Conservation (phyloP, 2,329 filamentous ascomycete genomes). For the Chrysoporthe puriensis region DNA sequence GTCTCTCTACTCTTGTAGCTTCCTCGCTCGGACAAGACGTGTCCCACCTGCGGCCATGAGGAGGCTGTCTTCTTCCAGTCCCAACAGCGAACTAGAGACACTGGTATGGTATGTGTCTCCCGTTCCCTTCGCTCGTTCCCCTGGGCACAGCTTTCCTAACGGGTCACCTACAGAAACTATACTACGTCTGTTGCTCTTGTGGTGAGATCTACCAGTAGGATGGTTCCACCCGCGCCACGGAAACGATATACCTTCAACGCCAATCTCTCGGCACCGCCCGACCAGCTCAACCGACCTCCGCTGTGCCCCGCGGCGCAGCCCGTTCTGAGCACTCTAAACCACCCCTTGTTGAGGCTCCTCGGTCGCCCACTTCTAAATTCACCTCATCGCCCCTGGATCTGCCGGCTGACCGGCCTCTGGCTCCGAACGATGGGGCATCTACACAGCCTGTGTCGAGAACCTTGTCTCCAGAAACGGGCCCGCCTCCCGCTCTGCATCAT, state of each 20-base stretch:
- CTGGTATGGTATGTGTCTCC: conserved; percentile 81
- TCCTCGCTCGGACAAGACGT: conserved; percentile 83
- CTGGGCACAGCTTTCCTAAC: not conserved
- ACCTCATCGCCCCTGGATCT: not conserved
- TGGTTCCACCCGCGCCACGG: not conserved
- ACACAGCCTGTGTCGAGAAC: not conserved
- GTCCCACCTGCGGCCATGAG: conserved; percentile 80
- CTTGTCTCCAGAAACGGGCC: not conserved
- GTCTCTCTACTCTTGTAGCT: conserved; percentile 65
- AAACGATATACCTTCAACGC: not conserved
- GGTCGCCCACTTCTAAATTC: not conserved
- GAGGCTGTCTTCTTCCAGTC: conserved; percentile 99
- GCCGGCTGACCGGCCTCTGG: not conserved
- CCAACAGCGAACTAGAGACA: conserved; percentile 94
- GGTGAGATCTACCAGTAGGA: conserved; percentile 77
- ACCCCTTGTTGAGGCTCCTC: not conserved
- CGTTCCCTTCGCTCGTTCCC: not conserved
- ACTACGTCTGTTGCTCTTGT: conserved; percentile 93
- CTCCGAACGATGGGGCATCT: not conserved
- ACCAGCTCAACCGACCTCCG: not conserved
- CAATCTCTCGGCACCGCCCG: not conserved
- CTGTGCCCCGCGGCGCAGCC: not conserved
- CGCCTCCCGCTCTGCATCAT: not conserved
- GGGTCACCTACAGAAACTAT: conserved; percentile 68
- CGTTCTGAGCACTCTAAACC: not conserved